A percentile compares a stretch with the other conserved stretches of the same genome.
Conservation (phyloP, 2,329 filamentous ascomycete species). For the Sordariomycetes sp. region DNA sequence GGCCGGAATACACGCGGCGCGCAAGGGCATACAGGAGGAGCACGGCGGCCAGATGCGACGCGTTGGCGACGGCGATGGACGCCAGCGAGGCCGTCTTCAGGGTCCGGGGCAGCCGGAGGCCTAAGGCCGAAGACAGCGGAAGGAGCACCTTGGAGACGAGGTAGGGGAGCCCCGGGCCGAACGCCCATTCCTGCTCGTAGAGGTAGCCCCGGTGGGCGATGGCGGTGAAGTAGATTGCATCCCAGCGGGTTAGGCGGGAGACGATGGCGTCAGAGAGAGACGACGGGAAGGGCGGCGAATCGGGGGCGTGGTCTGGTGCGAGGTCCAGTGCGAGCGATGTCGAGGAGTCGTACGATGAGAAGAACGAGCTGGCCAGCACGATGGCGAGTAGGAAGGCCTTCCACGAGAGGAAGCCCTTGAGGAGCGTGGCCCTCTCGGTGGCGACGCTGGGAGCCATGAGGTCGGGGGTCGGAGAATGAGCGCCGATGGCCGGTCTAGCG, state of each 20-base stretch:
- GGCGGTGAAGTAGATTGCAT: constrained; percentile 64
- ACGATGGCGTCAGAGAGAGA: constrained; percentile 18
- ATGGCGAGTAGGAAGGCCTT: constrained; percentile 54
- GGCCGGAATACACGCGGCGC: constrained; percentile 38
- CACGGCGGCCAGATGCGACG: constrained; percentile 65
- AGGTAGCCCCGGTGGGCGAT: constrained; percentile 49
- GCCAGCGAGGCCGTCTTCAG: constrained; percentile 21
- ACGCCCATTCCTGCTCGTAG: constrained; percentile 80
- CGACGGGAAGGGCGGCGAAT: constrained; percentile 20
- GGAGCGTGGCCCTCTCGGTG: constrained; percentile 11
- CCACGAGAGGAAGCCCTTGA: constrained; percentile 44
- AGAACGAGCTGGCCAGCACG: constrained; percentile 31
- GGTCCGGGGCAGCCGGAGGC: background rate
- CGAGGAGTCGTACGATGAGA: constrained; percentile 69
- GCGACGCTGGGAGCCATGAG: background rate
- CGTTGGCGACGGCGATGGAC: constrained; percentile 55
- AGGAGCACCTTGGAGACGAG: constrained; percentile 15
- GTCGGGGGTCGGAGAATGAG: background rate
- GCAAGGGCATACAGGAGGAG: constrained; percentile 54
- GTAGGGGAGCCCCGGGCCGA: constrained; percentile 39
- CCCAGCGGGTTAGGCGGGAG: constrained; percentile 60
- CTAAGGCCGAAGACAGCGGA: constrained; percentile 5
- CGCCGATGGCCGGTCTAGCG: no score
- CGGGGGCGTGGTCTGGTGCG: constrained; percentile 17
- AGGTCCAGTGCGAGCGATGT: constrained; percentile 32